Evolutionary conservation across 1,139 yeast species (phyloP).

Genomic region (Suhomyces panamericanus): DNA sequence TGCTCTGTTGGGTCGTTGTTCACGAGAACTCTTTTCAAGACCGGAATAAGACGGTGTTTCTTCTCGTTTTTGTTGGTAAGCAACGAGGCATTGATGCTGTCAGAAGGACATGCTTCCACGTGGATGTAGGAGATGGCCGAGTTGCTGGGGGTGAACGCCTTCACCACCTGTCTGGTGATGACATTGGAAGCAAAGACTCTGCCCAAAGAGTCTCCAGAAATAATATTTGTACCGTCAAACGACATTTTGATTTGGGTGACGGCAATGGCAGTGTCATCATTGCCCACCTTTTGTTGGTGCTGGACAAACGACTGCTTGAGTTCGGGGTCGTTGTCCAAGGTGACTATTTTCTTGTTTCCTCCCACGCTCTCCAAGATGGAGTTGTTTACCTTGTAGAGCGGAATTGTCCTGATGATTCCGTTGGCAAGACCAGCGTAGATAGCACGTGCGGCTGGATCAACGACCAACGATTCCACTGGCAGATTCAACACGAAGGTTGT

Average conservation of each 20-base stretch:
- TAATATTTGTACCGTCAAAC: slow-evolving; percentile 71
- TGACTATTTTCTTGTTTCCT: slow-evolving; percentile 54
- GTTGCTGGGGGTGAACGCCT: slow-evolving; percentile 59
- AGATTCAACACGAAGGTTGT: slow-evolving; percentile 70
- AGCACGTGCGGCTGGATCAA: slow-evolving; percentile 83
- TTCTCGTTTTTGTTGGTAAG: slow-evolving; percentile 30
- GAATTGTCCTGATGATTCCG: slow-evolving; percentile 62
- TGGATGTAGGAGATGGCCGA: slow-evolving; percentile 34
- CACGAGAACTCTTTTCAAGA: slow-evolving; percentile 58
- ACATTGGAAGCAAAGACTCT: slow-evolving; percentile 69
- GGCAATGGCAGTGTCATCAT: slow-evolving; percentile 13
- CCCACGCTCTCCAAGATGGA: slow-evolving; percentile 55
- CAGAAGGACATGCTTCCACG: slow-evolving; percentile 15
- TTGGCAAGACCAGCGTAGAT: slow-evolving; percentile 67
- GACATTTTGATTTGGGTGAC: slow-evolving; percentile 61
- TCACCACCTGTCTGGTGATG: slow-evolving; percentile 72
- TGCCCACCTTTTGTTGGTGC: slow-evolving; percentile 39
- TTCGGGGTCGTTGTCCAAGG: slow-evolving; percentile 52
- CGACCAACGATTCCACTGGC: slow-evolving; percentile 57
- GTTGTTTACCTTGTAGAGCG: slow-evolving; percentile 52
- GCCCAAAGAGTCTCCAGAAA: slow-evolving; percentile 77
- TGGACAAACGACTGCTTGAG: slow-evolving; percentile 56
- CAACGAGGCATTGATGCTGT: slow-evolving; percentile 13
- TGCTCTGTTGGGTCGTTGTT: slow-evolving; percentile 48
- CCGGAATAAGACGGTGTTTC: slow-evolving; percentile 49